phyloP scores from a whole-genome alignment of 2,329 filamentous ascomycete genomes.

The Passalora sequoiae region DNA sequence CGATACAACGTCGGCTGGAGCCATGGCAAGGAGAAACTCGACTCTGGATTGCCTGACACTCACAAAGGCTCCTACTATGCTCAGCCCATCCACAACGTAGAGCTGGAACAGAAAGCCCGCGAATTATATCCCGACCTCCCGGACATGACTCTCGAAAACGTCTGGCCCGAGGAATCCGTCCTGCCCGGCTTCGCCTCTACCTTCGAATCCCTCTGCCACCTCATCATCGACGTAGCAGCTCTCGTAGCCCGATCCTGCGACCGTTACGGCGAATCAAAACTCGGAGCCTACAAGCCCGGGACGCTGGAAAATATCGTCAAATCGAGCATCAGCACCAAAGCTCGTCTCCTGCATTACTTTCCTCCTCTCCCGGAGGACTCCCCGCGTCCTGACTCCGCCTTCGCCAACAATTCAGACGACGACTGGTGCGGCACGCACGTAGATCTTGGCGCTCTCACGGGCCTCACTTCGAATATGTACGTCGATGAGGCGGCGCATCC shows the following conservation, averaged over 20 bases:
- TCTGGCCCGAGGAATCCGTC: conserved; percentile 69
- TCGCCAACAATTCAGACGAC: conserved; percentile 55
- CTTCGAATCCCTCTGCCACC: conserved; percentile 68
- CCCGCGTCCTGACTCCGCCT: background rate
- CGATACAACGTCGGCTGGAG: conserved; percentile 70
- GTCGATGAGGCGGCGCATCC: conserved; percentile 63
- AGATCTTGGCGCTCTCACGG: conserved; percentile 90
- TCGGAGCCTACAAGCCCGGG: conserved; percentile 67
- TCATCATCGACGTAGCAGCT: conserved; percentile 86
- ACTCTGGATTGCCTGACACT: conserved; percentile 71
- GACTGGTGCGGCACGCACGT: conserved; percentile 92
- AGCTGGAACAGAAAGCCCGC: conserved; percentile 54
- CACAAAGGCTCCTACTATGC: conserved; percentile 81
- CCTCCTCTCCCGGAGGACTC: conserved; percentile 42
- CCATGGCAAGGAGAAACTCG: conserved; percentile 73
- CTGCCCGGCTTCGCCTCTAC: conserved; percentile 71
- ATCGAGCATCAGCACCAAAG: conserved; percentile 83
- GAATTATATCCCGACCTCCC: conserved; percentile 62
- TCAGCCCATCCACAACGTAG: conserved; percentile 57
- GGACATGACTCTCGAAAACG: conserved; percentile 83
- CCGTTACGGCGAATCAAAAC: conserved; percentile 72
- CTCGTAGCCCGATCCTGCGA: conserved; percentile 90
- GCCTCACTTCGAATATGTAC: conserved; percentile 93
- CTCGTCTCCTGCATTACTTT: conserved; percentile 87
- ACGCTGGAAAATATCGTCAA: conserved; percentile 85